These are phyloP conservation scores for Diaporthe australafricana DNA, from an alignment of 2,329 filamentous ascomycete species.

Conservation along the genomic window DNA sequence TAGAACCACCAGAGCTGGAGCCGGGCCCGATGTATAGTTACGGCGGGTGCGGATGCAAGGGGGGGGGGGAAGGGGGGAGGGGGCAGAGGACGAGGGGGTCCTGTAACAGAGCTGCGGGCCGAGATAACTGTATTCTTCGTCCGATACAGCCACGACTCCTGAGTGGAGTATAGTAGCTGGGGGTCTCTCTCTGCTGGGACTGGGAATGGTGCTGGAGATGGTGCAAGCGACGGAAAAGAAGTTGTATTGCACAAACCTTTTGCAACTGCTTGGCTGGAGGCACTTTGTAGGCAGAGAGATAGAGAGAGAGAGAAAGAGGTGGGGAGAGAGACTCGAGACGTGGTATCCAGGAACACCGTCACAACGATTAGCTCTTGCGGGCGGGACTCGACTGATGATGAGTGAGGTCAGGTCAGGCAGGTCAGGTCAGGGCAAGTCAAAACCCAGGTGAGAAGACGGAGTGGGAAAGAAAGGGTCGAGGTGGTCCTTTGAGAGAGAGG, in stretches of 20 bases:
- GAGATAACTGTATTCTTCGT: slow-evolving; percentile 29
- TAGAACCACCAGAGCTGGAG: slow-evolving; percentile 10
- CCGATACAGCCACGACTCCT: slow-evolving; percentile 28
- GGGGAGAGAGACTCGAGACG: background rate
- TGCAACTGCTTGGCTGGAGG: background rate
- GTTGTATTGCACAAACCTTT: background rate
- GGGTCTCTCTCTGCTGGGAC: background rate
- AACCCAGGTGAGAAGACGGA: background rate
- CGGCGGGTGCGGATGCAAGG: slow-evolving; percentile 15
- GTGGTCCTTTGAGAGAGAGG: slow-evolving; percentile 5
- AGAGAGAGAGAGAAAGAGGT: no score
- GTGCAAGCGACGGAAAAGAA: background rate
- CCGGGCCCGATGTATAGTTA: background rate
- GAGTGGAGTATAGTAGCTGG: slow-evolving; percentile 22
- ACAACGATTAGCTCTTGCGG: background rate
- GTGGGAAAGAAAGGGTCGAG: background rate
- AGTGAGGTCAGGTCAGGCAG: background rate
- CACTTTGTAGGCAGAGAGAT: no score
- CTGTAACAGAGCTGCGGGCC: slow-evolving; percentile 33
- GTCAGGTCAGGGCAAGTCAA: background rate
- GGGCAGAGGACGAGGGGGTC: slow-evolving; percentile 6
- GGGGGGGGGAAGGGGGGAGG: slow-evolving; percentile 23
- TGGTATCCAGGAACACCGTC: background rate
- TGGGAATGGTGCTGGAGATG: background rate
- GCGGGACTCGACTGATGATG: background rate